These are phyloP conservation scores for Rhizodiscina lignyota DNA, from an alignment of 495 filamentous ascomycete species.

Conservation along the genomic window DNA sequence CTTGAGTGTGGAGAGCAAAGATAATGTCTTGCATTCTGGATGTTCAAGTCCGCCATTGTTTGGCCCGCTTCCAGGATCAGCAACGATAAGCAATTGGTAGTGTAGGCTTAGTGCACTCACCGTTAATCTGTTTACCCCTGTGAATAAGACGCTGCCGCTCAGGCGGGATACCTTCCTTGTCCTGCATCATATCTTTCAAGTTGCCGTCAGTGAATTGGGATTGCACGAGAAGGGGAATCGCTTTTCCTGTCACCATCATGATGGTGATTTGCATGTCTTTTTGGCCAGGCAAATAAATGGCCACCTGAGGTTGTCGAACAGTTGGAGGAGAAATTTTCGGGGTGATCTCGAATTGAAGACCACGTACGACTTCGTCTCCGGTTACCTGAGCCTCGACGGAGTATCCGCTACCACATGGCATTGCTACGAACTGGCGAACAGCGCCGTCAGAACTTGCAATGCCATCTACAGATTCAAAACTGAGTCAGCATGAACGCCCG, in stretches of 20 bases:
- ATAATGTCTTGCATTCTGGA: not conserved
- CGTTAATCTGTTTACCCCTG: not conserved
- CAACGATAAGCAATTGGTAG: no score
- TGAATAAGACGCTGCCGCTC: conserved; percentile 1
- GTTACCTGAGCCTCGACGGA: conserved; percentile 10
- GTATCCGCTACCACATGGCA: conserved; percentile 8
- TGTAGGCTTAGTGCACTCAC: not conserved
- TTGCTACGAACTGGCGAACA: conserved; percentile 10
- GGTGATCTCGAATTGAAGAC: conserved; percentile 11
- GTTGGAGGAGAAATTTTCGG: conserved; percentile 1
- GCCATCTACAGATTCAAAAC: no score
- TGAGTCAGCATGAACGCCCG: no score
- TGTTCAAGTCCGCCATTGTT: conserved; percentile 1
- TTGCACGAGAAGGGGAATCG: not conserved
- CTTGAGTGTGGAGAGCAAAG: not conserved
- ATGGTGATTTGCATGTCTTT: conserved; percentile 1
- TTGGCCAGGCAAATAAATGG: not conserved
- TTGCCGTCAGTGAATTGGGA: not conserved
- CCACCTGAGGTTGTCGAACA: not conserved
- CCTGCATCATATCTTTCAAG: conserved; percentile 1
- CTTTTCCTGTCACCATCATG: conserved; percentile 2
- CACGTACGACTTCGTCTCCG: conserved; percentile 5
- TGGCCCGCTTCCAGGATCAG: not conserved
- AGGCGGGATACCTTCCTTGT: not conserved
- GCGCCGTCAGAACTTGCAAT: conserved; percentile 5